A percentile compares a stretch with the other conserved stretches of the same genome.
phyloP scores from a whole-genome alignment of 2,329 filamentous ascomycete genomes.

The Exserohilum turcica region DNA sequence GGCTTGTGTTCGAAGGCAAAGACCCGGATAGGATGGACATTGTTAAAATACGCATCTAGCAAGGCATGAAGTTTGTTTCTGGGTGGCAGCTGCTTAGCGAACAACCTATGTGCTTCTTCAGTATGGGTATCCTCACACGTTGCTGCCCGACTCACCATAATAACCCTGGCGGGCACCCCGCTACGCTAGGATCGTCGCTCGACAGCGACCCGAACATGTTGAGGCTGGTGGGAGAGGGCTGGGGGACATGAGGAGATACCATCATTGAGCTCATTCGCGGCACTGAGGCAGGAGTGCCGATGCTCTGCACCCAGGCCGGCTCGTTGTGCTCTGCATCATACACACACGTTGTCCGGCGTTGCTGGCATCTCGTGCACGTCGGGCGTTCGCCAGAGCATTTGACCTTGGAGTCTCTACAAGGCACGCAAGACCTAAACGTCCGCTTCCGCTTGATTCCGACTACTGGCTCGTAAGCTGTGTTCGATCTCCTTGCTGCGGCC shows the following conservation, averaged over 20 bases:
- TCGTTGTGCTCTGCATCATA: conserved; percentile 39
- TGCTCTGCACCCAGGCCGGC: conserved; percentile 40
- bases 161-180: conserved; percentile 30
- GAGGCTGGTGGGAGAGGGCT: conserved; percentile 17
- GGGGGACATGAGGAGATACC: conserved; percentile 21
- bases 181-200: conserved; percentile 9
- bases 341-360: conserved; percentile 29
- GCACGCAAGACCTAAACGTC: conserved; percentile 39
- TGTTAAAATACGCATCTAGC: conserved; percentile 41
- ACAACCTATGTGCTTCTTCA: conserved; percentile 24
- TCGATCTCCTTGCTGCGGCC: conserved; percentile 21
- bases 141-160: conserved; percentile 22
- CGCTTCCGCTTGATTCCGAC: conserved; percentile 40
- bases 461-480: conserved; percentile 23
- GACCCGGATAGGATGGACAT: conserved; percentile 34
- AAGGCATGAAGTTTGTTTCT: conserved; percentile 31
- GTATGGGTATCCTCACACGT: neutral
- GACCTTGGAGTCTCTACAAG: conserved; percentile 40
- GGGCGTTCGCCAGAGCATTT: conserved; percentile 42
- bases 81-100: conserved; percentile 30
- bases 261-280: conserved; percentile 15
- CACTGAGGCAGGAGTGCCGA: conserved; percentile 21
- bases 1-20: conserved; percentile 42
- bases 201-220: conserved; percentile 8
- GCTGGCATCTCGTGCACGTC: conserved; percentile 35